Percentiles rank a stretch among this genome's conserved stretches.
Evolutionary conservation across 495 filamentous ascomycete genomes (phyloP).

Genomic region (Mytilinidion resinicola): DNA sequence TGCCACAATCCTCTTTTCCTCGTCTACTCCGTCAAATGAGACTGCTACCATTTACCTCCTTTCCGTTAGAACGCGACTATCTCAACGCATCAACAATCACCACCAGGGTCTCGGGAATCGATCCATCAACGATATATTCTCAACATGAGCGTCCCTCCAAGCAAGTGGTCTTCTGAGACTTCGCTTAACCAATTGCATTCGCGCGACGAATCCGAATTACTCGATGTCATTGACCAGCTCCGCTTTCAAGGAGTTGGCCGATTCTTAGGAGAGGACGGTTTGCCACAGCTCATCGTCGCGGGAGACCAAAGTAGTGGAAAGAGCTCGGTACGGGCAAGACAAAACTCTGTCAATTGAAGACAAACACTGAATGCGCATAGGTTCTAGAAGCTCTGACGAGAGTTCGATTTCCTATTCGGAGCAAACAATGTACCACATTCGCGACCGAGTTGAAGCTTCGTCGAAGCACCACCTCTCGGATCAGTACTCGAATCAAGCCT

Average conservation of each 20-base stretch:
- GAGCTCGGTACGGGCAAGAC: no score
- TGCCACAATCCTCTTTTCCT: no score
- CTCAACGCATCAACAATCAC: no score
- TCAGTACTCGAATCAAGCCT: slow-evolving; percentile 13
- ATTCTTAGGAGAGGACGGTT: slow-evolving; percentile 7
- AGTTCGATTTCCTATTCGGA: slow-evolving; percentile 17
- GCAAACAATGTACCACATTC: slow-evolving; percentile 16
- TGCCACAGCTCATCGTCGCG: slow-evolving; percentile 17
- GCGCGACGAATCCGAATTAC: slow-evolving; percentile 2
- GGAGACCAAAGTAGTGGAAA: no score
- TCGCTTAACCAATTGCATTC: slow-evolving; percentile 10
- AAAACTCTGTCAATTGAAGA: no score
- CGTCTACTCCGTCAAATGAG: no score
- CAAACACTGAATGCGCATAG: slow-evolving; percentile 9
- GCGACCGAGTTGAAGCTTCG: slow-evolving; percentile 14
- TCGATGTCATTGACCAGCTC: slow-evolving; percentile 15
- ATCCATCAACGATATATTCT: no score
- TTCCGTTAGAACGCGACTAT: no score
- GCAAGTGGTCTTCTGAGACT: neutral
- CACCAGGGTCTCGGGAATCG: no score
- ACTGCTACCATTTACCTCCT: no score
- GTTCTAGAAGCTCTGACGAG: slow-evolving; percentile 17
- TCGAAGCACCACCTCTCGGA: neutral
- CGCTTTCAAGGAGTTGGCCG: slow-evolving; percentile 14
- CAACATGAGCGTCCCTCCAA: no score